Base-by-base conservation (phyloP, 1,139 yeast genomes). In the Saccharomyces hybrid region DNA sequence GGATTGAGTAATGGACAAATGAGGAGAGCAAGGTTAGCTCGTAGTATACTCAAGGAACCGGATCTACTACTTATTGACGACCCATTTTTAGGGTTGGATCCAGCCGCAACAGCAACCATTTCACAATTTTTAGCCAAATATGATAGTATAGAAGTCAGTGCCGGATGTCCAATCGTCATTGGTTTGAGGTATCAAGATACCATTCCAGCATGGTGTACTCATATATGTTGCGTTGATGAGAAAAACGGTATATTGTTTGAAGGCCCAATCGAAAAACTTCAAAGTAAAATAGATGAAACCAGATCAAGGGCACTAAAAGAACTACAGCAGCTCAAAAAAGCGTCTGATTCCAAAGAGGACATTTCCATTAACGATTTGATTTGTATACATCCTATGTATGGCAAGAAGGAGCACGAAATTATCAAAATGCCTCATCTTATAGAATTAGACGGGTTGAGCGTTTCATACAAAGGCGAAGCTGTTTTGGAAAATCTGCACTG, bases 1-100 rank as follows among this genome's bases (percentile, higher is more conserved):
- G 88, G 95, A 0, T 74, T 93, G 51, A 87, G 96, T 69, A 93
- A 93, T 67, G 99, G 99, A 0, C 99, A 93, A 70, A 83, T 88
- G 69, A 77, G 99, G 61, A 75, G 99, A 51, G 96, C 97, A 0
- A 76, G 96, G 57, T 74, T 93, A 31, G 98, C 97, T 0, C 79
- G 80, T 58, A 81, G 91, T 0, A 65, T 93, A 52, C 76, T 89
- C 52, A 74, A 76, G 53, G 74, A 79, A 50, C 96, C 97, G 0
- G 75, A 75, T 46, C 62, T 90, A 27, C 72, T 90, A 55, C 68
- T 91, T 9, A 77, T 93, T 16, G 98, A 93, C 68, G 98, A 93
- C 63, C 96, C 97, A 7, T 90, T 89, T 64, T 72, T 93, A 49
- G 99, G 99, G 0, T 74, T 93, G 29, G 99, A 93, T 64, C 95